These are phyloP conservation scores for Jacaranda mimosifolia DNA, from an alignment of 257 asterid species.

Conservation along the genomic window DNA sequence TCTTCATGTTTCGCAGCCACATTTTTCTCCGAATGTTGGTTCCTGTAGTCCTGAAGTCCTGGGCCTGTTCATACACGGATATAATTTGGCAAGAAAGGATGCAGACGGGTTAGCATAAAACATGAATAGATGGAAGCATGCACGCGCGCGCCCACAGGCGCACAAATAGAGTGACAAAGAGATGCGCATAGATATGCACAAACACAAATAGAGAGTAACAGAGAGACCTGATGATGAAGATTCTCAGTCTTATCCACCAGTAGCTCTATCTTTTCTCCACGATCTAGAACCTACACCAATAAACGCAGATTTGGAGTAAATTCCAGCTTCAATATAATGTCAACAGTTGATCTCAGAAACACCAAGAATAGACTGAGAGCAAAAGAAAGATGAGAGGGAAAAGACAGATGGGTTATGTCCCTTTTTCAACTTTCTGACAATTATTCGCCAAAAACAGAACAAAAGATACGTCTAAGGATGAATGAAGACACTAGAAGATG, in stretches of 20 bases:
- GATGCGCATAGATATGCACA: neutral
- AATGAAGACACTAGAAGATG: neutral
- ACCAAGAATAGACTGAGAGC: neutral
- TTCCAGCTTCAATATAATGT: constrained; percentile 15
- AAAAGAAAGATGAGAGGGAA: neutral
- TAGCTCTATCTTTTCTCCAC: constrained; percentile 93
- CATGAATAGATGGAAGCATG: neutral
- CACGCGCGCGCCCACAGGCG: neutral
- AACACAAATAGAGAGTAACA: neutral
- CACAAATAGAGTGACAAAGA: neutral
- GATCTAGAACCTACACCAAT: constrained; percentile 79
- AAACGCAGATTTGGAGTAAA: constrained; percentile 8
- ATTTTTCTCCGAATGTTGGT: constrained; percentile 78
- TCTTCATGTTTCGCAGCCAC: constrained; percentile 95
- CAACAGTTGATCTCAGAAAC: neutral
- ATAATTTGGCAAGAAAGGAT: neutral
- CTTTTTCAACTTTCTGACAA: neutral
- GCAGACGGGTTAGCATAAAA: neutral
- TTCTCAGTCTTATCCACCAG: constrained; percentile 92
- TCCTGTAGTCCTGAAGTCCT: constrained; percentile 78
- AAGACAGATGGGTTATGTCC: neutral
- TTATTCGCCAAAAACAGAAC: neutral
- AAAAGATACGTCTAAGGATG: neutral
- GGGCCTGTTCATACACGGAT: constrained; percentile 63
- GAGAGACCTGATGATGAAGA: constrained; percentile 80